Evolutionary conservation across 179 eudicot genomes (phyloP).

Genomic region (Beta corolliflora): DNA sequence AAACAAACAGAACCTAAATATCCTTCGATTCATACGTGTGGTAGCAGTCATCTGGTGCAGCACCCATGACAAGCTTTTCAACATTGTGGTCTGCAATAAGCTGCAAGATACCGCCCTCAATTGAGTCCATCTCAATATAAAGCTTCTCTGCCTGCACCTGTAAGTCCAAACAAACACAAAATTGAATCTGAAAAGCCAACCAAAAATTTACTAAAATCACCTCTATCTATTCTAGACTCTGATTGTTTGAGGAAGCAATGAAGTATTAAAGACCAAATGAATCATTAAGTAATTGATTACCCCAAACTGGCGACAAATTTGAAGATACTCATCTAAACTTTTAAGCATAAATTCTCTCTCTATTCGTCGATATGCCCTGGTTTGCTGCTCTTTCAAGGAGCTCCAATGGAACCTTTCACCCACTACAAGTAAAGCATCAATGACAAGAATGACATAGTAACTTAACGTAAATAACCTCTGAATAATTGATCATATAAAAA

Average conservation of each 20-base stretch:
- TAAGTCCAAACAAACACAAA: conserved; percentile 16
- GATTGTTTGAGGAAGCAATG: background rate
- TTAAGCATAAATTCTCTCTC: conserved; percentile 67
- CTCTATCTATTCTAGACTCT: background rate
- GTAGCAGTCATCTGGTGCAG: conserved; percentile 64
- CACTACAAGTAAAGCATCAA: conserved; percentile 42
- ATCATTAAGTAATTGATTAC: conserved; percentile 35
- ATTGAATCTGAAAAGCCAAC: background rate
- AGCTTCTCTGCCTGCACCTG: conserved; percentile 64
- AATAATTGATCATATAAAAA: background rate
- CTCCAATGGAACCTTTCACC: conserved; percentile 54
- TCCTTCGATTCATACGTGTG: conserved; percentile 38
- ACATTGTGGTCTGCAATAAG: conserved; percentile 55
- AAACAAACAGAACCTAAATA: background rate
- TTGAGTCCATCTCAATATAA: conserved; percentile 57
- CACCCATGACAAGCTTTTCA: conserved; percentile 84
- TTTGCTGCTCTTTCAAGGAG: conserved; percentile 48
- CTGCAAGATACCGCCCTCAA: conserved; percentile 78
- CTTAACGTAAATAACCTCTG: background rate
- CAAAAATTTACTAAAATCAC: background rate
- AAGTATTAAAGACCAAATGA: conserved; percentile 6
- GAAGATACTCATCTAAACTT: conserved; percentile 48
- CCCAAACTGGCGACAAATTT: conserved; percentile 59
- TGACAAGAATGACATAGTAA: background rate
- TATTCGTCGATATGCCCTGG: conserved; percentile 46